These are phyloP conservation scores for Penicillium sp. DNA, from an alignment of 2,329 filamentous ascomycete species.

Conservation along the genomic window DNA sequence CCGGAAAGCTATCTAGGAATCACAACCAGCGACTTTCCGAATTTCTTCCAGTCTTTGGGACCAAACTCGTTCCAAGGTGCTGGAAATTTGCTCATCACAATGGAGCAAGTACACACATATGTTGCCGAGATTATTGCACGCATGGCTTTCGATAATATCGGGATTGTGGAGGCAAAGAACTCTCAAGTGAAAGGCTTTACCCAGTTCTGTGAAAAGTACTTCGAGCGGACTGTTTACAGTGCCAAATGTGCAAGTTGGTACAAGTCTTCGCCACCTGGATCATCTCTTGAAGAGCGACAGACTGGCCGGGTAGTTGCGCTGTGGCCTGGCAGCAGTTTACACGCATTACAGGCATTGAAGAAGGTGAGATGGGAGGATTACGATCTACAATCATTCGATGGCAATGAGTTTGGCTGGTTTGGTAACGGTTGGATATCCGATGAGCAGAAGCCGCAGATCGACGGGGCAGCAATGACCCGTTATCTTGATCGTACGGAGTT, in stretches of 20 bases:
- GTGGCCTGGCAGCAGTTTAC: conserved; percentile 45
- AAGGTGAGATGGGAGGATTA: conserved; percentile 52
- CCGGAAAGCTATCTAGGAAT: conserved; percentile 2
- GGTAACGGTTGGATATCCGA: conserved; percentile 49
- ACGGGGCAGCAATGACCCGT: neutral
- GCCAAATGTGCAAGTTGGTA: conserved; percentile 56
- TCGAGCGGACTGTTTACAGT: conserved; percentile 37
- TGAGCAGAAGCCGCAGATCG: conserved; percentile 12
- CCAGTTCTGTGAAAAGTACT: conserved; percentile 51
- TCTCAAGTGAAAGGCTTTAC: conserved; percentile 47
- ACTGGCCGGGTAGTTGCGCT: conserved; percentile 46
- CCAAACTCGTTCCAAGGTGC: conserved; percentile 4
- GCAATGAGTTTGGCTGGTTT: conserved; percentile 52
- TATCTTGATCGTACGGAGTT: neutral
- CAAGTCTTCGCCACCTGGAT: conserved; percentile 41
- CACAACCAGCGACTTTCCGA: neutral
- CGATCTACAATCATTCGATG: conserved; percentile 44
- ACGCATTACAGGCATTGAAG: conserved; percentile 37
- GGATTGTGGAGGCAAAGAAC: conserved; percentile 48
- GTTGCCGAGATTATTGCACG: conserved; percentile 52
- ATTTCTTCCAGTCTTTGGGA: conserved; percentile 3
- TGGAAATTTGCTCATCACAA: conserved; percentile 21
- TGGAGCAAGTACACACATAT: conserved; percentile 19
- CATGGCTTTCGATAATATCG: conserved; percentile 48
- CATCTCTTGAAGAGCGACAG: conserved; percentile 17